These are phyloP conservation scores for Eleusine indica DNA, from an alignment of 176 grass and related monocot species.

Conservation along the genomic window DNA sequence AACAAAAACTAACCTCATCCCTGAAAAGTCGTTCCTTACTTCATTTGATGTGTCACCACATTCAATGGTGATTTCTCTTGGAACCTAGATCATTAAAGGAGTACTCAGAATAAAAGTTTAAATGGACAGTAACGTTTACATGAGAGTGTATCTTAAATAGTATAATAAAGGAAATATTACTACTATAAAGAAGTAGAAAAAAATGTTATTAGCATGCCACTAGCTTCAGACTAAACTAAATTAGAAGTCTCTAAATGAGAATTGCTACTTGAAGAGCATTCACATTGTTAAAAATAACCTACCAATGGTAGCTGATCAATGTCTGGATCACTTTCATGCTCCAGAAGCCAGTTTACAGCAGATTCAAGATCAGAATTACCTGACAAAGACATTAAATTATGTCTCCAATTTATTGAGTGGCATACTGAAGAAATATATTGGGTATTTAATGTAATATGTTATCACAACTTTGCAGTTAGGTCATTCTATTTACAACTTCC, in stretches of 20 bases:
- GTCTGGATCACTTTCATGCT: conserved; percentile 88
- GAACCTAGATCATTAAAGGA: conserved; percentile 55
- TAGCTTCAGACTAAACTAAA: conserved; percentile 22
- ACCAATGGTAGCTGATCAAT: conserved; percentile 84
- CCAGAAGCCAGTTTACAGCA: conserved; percentile 80
- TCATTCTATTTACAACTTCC: conserved; percentile 17
- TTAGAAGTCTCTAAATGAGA: conserved; percentile 12
- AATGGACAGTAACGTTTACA: not conserved
- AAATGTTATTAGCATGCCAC: conserved; percentile 10
- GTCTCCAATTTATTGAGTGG: conserved; percentile 15
- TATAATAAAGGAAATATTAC: conserved; percentile 25
- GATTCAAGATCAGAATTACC: conserved; percentile 76
- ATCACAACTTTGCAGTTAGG: not conserved
- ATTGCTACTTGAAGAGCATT: not conserved
- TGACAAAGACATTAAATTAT: conserved; percentile 42
- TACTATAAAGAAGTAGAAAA: not conserved
- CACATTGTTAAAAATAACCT: conserved; percentile 36
- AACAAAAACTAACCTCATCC: conserved; percentile 33
- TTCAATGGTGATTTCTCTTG: conserved; percentile 69
- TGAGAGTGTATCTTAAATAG: conserved; percentile 12
- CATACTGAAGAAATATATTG: conserved; percentile 24
- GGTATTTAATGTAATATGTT: conserved; percentile 21
- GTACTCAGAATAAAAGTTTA: conserved; percentile 16
- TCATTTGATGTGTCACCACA: conserved; percentile 55
- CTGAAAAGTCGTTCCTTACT: conserved; percentile 35